Conservation (phyloP, 768 basidiomycete species). For the Rhodocollybia butyracea region DNA sequence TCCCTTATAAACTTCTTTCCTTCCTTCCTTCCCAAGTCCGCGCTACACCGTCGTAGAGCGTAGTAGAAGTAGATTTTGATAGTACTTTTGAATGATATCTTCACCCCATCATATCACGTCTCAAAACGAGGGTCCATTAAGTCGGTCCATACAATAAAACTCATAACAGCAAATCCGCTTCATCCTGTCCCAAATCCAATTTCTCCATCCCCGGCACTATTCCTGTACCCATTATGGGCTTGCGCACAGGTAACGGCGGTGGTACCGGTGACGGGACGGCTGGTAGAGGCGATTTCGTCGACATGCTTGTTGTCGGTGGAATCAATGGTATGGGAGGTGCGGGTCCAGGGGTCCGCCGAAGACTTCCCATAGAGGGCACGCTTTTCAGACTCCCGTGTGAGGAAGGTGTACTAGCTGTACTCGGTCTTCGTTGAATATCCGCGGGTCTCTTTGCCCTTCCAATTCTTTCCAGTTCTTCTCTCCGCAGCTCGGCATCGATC, state of each 20-base stretch:
- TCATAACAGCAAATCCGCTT: not conserved
- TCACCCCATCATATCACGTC: too few species aligned
- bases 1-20: too few species aligned
- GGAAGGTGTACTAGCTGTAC: not conserved
- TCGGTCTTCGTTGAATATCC: not conserved
- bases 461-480: conserved; percentile 35
- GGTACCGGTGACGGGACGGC: not conserved
- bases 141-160: not conserved
- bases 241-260: not conserved
- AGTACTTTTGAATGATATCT: too few species aligned
- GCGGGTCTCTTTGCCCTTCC: not conserved
- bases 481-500: conserved; percentile 80
- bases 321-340: not conserved
- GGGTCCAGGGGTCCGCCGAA: not conserved
- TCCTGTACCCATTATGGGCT: conserved; percentile 2
- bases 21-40: too few species aligned
- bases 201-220: not conserved
- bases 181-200: not conserved
- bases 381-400: not conserved
- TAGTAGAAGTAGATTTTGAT: too few species aligned
- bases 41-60: too few species aligned
- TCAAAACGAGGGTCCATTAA: not conserved
- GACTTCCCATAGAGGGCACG: not conserved
- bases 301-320: not conserved
- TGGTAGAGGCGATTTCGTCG: not conserved